Evolutionary conservation across 2,329 filamentous ascomycete genomes (phyloP).

Genomic region (Neonectria hederae): DNA sequence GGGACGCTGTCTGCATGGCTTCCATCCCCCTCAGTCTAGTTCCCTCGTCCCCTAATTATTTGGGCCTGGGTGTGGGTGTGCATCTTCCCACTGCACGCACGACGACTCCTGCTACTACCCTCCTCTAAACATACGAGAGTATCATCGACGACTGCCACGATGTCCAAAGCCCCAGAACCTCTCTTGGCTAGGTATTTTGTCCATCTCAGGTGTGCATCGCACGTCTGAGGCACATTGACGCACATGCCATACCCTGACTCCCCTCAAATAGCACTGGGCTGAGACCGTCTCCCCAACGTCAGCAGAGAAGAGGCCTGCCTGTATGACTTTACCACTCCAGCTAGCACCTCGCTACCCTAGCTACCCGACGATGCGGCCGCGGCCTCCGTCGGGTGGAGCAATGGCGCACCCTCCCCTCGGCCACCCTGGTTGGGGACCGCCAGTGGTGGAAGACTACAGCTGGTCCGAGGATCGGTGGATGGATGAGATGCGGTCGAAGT

Average conservation of each 20-base stretch:
- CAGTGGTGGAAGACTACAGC: constrained; percentile 30
- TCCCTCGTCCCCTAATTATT: constrained; percentile 14
- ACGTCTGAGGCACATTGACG: constrained; percentile 5
- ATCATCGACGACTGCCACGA: neutral
- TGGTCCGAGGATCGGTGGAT: constrained; percentile 39
- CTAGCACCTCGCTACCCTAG: constrained; percentile 22
- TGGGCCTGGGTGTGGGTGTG: neutral
- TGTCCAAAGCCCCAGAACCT: constrained; percentile 7
- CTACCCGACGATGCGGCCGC: constrained; percentile 37
- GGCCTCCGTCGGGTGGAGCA: constrained; percentile 37
- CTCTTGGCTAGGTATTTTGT: neutral
- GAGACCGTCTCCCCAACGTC: constrained; percentile 16
- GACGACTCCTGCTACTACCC: neutral
- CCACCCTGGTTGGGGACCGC: constrained; percentile 29
- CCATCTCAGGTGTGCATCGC: neutral
- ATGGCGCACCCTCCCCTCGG: constrained; percentile 39
- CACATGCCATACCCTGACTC: constrained; percentile 18
- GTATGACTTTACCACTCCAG: constrained; percentile 19
- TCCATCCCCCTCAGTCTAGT: constrained; percentile 12
- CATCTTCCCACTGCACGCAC: neutral
- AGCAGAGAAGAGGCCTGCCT: constrained; percentile 7
- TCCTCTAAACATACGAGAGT: neutral
- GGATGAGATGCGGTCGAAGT: constrained; percentile 29
- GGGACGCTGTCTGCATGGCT: neutral
- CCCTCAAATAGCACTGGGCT: constrained; percentile 12